Evolutionary conservation across 108 stramenopile species (phyloP).

Genomic region (Skeletonema menzelii): DNA sequence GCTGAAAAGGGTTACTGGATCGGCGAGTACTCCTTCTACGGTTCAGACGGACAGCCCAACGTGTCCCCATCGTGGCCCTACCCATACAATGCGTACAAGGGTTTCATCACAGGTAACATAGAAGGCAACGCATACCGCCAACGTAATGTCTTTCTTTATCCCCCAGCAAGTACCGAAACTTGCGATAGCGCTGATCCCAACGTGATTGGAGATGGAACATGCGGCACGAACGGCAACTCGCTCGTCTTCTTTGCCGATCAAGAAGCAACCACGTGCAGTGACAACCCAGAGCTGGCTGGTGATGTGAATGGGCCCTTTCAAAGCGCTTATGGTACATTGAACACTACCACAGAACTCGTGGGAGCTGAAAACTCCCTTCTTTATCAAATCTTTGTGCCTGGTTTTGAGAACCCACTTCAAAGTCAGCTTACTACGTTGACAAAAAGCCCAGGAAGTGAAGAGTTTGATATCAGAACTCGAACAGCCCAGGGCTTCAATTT

Average conservation of each 20-base stretch:
- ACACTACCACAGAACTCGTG: conserved; percentile 26
- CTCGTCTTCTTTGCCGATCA: conserved; percentile 49
- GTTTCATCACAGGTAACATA: conserved; percentile 38
- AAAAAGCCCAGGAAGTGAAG: background rate
- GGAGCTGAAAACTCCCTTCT: conserved; percentile 48
- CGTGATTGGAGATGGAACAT: conserved; percentile 40
- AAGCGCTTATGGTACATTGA: conserved; percentile 10
- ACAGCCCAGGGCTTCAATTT: conserved; percentile 47
- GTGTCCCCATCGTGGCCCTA: conserved; percentile 26
- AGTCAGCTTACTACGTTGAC: conserved; percentile 53
- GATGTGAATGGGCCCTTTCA: conserved; percentile 20
- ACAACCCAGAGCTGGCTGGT: background rate
- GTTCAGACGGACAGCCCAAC: conserved; percentile 19
- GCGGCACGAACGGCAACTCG: conserved; percentile 47
- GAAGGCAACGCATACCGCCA: conserved; percentile 47
- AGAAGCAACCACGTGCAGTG: conserved; percentile 16
- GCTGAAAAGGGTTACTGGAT: conserved; percentile 46
- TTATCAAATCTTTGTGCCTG: conserved; percentile 30
- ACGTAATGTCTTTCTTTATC: conserved; percentile 52
- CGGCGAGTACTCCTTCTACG: conserved; percentile 43
- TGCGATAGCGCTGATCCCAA: background rate
- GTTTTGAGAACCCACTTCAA: conserved; percentile 16
- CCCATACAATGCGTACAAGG: conserved; percentile 26
- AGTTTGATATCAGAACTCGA: conserved; percentile 17
- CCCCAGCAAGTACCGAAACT: conserved; percentile 14